A percentile compares a stretch with the other conserved stretches of the same genome.
Evolutionary conservation across 2,329 filamentous ascomycete genomes (phyloP).

Genomic region (Dryadomyces quercivorus): DNA sequence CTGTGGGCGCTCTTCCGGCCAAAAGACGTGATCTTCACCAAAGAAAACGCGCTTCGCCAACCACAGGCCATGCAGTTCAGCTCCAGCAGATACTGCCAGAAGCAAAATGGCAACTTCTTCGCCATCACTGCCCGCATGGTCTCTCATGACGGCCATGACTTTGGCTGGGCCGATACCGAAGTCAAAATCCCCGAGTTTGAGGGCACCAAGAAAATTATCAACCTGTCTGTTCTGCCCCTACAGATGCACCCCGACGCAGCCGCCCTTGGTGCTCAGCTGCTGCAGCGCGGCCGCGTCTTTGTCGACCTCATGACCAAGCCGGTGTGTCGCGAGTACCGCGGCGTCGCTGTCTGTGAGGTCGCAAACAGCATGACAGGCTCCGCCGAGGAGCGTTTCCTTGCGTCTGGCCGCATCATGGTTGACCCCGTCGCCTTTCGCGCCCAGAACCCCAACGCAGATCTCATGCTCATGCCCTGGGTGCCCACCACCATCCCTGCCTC

Average conservation of each 20-base stretch:
- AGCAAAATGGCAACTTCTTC: slow-evolving; percentile 11
- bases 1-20: slow-evolving; percentile 42
- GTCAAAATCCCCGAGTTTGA: slow-evolving; percentile 28
- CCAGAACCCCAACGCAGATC: slow-evolving; percentile 18
- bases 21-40: slow-evolving; percentile 26
- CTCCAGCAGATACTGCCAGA: background rate
- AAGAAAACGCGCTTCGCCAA: slow-evolving; percentile 19
- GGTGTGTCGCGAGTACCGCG: slow-evolving; percentile 29
- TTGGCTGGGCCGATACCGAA: slow-evolving; percentile 25
- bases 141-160: slow-evolving; percentile 34
- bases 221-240: slow-evolving; percentile 31
- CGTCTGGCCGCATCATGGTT: slow-evolving; percentile 25
- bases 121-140: slow-evolving; percentile 27
- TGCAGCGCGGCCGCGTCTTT: slow-evolving; percentile 30
- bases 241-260: slow-evolving; percentile 28
- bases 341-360: slow-evolving; percentile 24
- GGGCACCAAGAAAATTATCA: slow-evolving; percentile 30
- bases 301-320: slow-evolving; percentile 29
- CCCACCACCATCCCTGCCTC: slow-evolving; percentile 11
- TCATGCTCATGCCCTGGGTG: slow-evolving; percentile 15
- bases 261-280: slow-evolving; percentile 20
- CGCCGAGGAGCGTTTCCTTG: slow-evolving; percentile 19
- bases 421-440: slow-evolving; percentile 25
- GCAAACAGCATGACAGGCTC: slow-evolving; percentile 12
- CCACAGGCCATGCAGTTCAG: slow-evolving; percentile 17